Evolutionary conservation across 164 flowering plant genomes (phyloP), one percentile per base, ranked within the genome.

Genomic region (Aristolochia californica): DNA sequence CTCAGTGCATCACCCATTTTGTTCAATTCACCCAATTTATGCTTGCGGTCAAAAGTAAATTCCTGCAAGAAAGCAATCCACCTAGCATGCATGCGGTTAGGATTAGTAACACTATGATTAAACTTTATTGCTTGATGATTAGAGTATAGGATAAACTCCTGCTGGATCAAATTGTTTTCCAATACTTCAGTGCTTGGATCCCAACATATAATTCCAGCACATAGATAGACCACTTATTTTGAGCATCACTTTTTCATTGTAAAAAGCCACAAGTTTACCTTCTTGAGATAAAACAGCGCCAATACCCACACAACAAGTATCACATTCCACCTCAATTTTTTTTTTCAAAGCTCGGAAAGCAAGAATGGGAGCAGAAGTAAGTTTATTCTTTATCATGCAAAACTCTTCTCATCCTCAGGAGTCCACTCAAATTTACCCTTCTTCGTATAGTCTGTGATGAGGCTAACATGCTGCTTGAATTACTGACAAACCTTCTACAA

Each of bases 161-260:
- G 17, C 28, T 28, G 16, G 20, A 59, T 26, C 26, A 48, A 23
- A 27, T 28, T 45, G 48, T 59, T 20, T 53, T 12, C 53, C 62
- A 59, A 59, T 27, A n/a, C 7, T 20, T 0, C 5, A 59, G 13
- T n/a, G 55, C 43, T n/a, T 48, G 54, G 11, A 59, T 16, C 13
- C 48, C 14, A 1, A 26, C 62, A 28, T 48, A 59, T 16, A 59
- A 48, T 24, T 34, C 48, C 45, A 20, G 10, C 13, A 43, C 49
- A 45, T 16, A 57, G 14, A 34, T 44, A 5, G 60, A 57, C 13
- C 44, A 57, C 14, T 16, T 5, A 7, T 2, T 17, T 27, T n/a
- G 11, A 17, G 47, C 47, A 18, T 43, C 59, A 56, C 43, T n/a
- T 54, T 54, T 5, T 16, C 43, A 54, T 10, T 54, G 11, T 14